A percentile compares a stretch with the other conserved stretches of the same genome.
Evolutionary conservation across 2,329 filamentous ascomycete species (phyloP).

Genomic region (Fusarium abutilonis): DNA sequence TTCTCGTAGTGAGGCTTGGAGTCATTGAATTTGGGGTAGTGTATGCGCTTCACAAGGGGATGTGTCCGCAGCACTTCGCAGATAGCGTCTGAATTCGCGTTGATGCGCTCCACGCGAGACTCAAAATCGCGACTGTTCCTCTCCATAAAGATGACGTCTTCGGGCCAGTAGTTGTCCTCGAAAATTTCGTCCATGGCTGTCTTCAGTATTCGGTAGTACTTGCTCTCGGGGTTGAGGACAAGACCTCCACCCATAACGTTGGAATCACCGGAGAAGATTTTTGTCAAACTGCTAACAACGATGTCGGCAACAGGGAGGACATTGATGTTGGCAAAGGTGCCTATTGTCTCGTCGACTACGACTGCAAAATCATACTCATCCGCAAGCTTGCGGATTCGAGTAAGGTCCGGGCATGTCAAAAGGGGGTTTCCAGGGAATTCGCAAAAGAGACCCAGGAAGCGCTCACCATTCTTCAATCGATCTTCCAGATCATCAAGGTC

Average conservation of each 20-base stretch:
- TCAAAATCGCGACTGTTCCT: constrained; percentile 94
- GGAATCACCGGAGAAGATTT: constrained; percentile 96
- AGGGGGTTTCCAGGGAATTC: constrained; percentile 96
- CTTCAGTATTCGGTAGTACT: constrained; percentile 77
- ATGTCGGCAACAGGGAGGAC: constrained; percentile 90
- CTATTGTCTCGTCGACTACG: constrained; percentile 94
- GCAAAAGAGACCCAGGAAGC: constrained; percentile 85
- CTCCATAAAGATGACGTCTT: constrained; percentile 95
- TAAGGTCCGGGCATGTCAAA: constrained; percentile 83
- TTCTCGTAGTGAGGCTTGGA: constrained; percentile 80
- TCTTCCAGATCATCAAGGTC: constrained; percentile 87
- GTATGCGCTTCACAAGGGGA: constrained; percentile 75
- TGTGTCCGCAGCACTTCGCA: constrained; percentile 74
- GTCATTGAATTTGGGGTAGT: constrained; percentile 84
- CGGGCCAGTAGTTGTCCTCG: constrained; percentile 92
- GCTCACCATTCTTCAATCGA: constrained; percentile 76
- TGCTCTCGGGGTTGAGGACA: constrained; percentile 72
- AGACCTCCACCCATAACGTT: constrained; percentile 95
- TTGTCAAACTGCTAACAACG: constrained; percentile 93
- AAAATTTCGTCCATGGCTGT: constrained; percentile 70
- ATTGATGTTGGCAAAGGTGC: constrained; percentile 95
- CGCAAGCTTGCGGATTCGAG: constrained; percentile 81
- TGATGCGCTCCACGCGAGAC: constrained; percentile 83
- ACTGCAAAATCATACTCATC: constrained; percentile 88
- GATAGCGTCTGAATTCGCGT: constrained; percentile 84